Evolutionary conservation across 2,329 filamentous ascomycete species (phyloP).

Genomic region (Conoideocrella luteorostrata): DNA sequence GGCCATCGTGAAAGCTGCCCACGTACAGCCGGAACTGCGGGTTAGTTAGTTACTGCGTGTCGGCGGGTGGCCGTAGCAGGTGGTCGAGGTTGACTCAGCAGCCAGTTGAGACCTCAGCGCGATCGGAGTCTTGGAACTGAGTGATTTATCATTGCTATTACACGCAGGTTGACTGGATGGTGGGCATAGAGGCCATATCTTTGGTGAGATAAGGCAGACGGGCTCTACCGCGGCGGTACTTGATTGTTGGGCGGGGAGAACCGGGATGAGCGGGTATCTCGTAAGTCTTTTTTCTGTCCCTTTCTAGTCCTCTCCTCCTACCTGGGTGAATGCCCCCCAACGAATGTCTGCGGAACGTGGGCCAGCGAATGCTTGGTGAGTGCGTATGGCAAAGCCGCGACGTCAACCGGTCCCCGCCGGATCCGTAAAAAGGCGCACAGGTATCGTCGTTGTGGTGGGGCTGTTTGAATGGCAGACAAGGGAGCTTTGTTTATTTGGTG

Average conservation of each 20-base stretch:
- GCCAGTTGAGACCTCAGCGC: conserved; percentile 2
- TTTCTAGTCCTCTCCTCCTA: no score
- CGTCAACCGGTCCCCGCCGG: conserved; percentile 10
- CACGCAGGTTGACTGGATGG: background rate
- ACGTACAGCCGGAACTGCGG: background rate
- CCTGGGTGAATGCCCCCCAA: conserved; percentile 1
- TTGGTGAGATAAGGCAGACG: background rate
- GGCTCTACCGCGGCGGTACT: conserved; percentile 7
- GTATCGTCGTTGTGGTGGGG: conserved; percentile 6
- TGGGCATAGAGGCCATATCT: background rate
- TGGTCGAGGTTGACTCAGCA: conserved; percentile 8
- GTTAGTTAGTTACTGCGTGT: no score
- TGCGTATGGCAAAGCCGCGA: background rate
- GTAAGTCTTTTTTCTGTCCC: conserved; percentile 1
- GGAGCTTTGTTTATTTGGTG: background rate
- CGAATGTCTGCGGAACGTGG: conserved; percentile 1
- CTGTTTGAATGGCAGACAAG: background rate
- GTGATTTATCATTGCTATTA: conserved; percentile 10
- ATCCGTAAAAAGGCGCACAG: conserved; percentile 24
- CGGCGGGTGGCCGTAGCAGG: no score
- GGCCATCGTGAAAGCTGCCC: conserved; percentile 2
- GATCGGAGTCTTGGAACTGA: conserved; percentile 6
- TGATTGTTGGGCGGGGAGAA: conserved; percentile 5
- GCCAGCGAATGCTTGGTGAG: background rate
- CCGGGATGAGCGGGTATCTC: conserved; percentile 1